Conservation (phyloP, 352 stramenopile species). For the Pythium apleroticum region DNA sequence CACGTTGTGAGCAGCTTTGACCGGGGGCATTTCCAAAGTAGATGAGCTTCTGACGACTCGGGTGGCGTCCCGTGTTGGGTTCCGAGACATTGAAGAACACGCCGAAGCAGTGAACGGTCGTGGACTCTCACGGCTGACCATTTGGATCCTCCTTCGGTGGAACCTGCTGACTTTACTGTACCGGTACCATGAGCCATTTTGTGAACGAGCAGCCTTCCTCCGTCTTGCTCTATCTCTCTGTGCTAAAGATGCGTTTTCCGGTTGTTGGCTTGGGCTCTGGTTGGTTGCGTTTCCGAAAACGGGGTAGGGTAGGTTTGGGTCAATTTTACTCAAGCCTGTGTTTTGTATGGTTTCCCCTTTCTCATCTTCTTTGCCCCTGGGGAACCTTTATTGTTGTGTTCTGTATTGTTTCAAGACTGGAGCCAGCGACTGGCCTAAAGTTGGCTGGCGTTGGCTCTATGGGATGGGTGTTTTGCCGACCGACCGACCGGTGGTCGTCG, state of each 20-base stretch:
- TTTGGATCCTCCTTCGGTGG: not conserved
- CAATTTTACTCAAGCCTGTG: conserved; percentile 10
- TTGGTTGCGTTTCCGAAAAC: conserved; percentile 24
- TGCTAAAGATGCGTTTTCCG: not conserved
- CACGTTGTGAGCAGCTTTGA: no score
- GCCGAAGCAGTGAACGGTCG: not conserved
- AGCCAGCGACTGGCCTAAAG: not conserved
- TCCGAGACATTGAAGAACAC: not conserved
- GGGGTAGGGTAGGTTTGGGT: conserved; percentile 25
- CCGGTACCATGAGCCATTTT: no score
- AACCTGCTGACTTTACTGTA: conserved; percentile 1
- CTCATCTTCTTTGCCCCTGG: not conserved
- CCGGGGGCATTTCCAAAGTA: no score
- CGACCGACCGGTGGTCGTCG: conserved; percentile 32
- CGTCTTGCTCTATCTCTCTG: no score
- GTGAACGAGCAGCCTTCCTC: no score
- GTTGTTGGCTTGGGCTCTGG: conserved; percentile 20
- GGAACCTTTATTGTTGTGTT: conserved; percentile 24
- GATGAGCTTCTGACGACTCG: no score
- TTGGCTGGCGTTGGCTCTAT: conserved; percentile 7
- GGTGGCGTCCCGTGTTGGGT: no score
- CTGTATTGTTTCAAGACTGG: conserved; percentile 23
- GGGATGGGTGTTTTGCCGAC: conserved; percentile 12
- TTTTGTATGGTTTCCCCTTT: conserved; percentile 14
- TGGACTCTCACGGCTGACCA: not conserved